These are phyloP conservation scores for Hypoxylon sp. DNA, from an alignment of 2,329 filamentous ascomycete species.

Conservation along the genomic window DNA sequence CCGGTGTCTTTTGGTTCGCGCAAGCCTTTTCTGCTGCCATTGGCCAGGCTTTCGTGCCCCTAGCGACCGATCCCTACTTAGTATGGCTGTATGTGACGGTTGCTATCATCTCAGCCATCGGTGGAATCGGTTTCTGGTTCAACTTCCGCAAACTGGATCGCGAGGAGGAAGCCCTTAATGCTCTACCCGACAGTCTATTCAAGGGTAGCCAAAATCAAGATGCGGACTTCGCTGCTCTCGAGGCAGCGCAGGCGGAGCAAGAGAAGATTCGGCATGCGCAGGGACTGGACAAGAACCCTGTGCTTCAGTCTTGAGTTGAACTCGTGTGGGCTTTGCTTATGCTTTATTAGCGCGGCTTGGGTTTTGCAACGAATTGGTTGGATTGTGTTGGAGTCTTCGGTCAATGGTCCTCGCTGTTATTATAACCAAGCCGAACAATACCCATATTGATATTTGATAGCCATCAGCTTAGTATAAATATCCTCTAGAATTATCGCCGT, in stretches of 20 bases:
- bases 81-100: constrained; percentile 80
- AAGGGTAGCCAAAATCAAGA: constrained; percentile 47
- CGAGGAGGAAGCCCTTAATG: constrained; percentile 76
- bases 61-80: constrained; percentile 73
- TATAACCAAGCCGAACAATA: not conserved
- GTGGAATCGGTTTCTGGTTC: constrained; percentile 76
- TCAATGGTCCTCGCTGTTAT: not conserved
- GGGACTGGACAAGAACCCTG: constrained; percentile 40
- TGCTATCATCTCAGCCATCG: constrained; percentile 72
- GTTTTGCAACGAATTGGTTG: not conserved
- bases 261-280: constrained; percentile 46
- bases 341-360: not conserved
- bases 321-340: not conserved
- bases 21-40: constrained; percentile 76
- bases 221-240: constrained; percentile 44
- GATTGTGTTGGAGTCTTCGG: not conserved
- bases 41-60: constrained; percentile 71
- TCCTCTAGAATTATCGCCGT: not conserved
- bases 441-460: constrained; percentile 3
- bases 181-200: constrained; percentile 57
- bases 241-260: constrained; percentile 45
- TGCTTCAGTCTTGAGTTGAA: not conserved
- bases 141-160: constrained; percentile 72
- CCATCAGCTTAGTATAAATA: not conserved
- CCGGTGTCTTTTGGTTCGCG: constrained; percentile 75